A percentile compares a stretch with the other conserved stretches of the same genome.
These are phyloP conservation scores for Hypoxylon sp. DNA, from an alignment of 2,329 filamentous ascomycete genomes.

Conservation along the genomic window DNA sequence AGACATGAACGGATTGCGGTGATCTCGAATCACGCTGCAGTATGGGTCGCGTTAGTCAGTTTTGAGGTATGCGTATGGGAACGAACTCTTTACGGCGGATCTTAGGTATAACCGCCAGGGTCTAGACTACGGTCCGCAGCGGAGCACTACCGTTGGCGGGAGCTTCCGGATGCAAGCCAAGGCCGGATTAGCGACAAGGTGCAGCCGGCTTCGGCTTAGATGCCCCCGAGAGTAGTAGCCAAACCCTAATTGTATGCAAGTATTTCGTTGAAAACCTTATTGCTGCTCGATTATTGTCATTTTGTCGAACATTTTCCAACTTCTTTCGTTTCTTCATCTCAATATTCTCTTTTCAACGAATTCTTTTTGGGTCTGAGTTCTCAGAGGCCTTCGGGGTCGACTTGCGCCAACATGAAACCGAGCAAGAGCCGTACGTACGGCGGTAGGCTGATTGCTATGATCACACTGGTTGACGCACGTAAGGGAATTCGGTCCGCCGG, in stretches of 20 bases:
- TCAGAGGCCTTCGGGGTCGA: neutral
- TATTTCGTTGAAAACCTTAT: neutral
- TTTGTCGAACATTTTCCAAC: neutral
- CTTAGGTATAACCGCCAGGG: too few relatives aligned
- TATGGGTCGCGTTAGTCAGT: too few relatives aligned
- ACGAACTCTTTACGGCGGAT: too few relatives aligned
- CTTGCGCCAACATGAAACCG: conserved; percentile 28
- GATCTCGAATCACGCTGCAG: too few relatives aligned
- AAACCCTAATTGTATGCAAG: neutral
- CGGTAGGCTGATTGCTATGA: conserved; percentile 44
- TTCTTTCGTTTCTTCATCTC: too few relatives aligned
- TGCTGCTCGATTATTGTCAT: neutral
- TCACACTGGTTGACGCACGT: conserved; percentile 49
- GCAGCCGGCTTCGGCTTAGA: conserved; percentile 37
- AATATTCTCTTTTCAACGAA: too few relatives aligned
- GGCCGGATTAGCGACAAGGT: conserved; percentile 32
- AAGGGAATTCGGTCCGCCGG: conserved; percentile 47
- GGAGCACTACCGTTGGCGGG: conserved; percentile 13
- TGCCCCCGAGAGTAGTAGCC: neutral
- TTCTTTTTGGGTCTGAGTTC: neutral
- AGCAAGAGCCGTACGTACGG: conserved; percentile 31
- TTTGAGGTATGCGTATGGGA: too few relatives aligned
- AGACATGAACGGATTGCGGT: too few relatives aligned
- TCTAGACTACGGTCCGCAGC: conserved; percentile 12
- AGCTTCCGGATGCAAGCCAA: conserved; percentile 37